phyloP scores from a whole-genome alignment of 139 green algal species.

The Chlamydomonas sphaeroides region DNA sequence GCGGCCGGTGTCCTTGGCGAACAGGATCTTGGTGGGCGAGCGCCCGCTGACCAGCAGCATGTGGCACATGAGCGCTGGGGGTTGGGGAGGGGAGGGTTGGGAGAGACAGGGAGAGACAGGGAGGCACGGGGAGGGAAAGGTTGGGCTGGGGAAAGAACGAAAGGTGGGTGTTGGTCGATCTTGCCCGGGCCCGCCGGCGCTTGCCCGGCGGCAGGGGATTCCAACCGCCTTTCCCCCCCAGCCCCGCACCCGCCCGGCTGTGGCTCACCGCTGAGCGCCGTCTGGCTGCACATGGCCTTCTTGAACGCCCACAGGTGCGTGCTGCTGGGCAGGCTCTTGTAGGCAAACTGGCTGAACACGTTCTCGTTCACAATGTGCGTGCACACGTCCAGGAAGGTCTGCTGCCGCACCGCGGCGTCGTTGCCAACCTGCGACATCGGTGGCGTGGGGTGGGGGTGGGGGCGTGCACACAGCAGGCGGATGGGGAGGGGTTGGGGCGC shows the following conservation, averaged over 20 bases:
- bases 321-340: constrained; percentile 92
- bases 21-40: constrained; percentile 90
- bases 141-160: constrained; percentile 14
- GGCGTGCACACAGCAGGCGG: too few species aligned
- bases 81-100: not conserved
- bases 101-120: not conserved
- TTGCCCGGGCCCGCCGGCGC: not conserved
- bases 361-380: constrained; percentile 88
- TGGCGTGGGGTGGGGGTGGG: too few species aligned
- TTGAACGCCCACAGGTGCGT: constrained; percentile 96
- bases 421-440: constrained; percentile 24
- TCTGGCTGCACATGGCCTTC: constrained; percentile 87
- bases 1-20: constrained; percentile 84
- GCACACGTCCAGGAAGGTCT: constrained; percentile 77
- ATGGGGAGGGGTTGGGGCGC: too few species aligned
- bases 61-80: constrained; percentile 81
- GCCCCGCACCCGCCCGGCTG: not conserved
- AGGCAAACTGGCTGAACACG: constrained; percentile 96
- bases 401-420: constrained; percentile 42
- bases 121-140: constrained; percentile 17
- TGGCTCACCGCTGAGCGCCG: constrained; percentile 80
- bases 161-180: not conserved
- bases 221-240: not conserved
- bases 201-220: too few species aligned
- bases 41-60: constrained; percentile 87